Base-by-base conservation (phyloP, 352 stramenopile genomes). In the Phytophthora constricta region DNA sequence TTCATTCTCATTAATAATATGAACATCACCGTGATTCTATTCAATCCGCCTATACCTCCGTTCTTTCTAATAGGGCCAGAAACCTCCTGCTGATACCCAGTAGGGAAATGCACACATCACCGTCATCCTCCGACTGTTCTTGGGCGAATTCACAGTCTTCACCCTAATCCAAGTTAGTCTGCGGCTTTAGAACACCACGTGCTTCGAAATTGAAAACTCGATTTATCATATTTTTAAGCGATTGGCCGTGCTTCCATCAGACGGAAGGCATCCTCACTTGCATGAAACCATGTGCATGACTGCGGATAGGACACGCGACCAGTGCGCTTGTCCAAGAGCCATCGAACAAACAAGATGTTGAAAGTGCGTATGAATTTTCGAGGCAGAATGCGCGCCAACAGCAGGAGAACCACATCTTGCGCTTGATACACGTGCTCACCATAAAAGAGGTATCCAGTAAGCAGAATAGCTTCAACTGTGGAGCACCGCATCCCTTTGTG, bases 341-440 rank as follows among this genome's bases (percentile, higher is more conserved):
- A 71, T 13, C 65, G 53, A 7, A 73, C 26, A 45, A 73, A 50
- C 8, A 73, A 26, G 5, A 73, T 39, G 48, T 73, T 73, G 53
- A 73, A 69, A 5, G 53, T 68, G n/a, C 59, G 54, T 3, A 58
- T 61, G n/a, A 73, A 41, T 45, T 56, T 61, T 5, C 41, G 33
- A 5, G 59, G 59, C 34, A 73, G 11, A 13, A 73, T 5, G n/a
- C 65, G 58, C 20, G 56, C 42, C 14, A 65, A 9, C 1, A 73
- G 31, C n/a, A 73, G 50, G 31, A 69, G n/a, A 31, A 64, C 46
- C 25, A 64, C 52, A 22, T 59, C 39, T 46, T 65, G 48, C 14
- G 62, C 62, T 43, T 34, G 47, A 49, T 70, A 70, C 19, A 70
- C 28, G 48, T 70, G 54, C 46, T 60, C 50, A 9, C 63, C 63